These are phyloP conservation scores for Helichrysum umbraculigerum DNA, from an alignment of 129 eudicot species.

Conservation along the genomic window DNA sequence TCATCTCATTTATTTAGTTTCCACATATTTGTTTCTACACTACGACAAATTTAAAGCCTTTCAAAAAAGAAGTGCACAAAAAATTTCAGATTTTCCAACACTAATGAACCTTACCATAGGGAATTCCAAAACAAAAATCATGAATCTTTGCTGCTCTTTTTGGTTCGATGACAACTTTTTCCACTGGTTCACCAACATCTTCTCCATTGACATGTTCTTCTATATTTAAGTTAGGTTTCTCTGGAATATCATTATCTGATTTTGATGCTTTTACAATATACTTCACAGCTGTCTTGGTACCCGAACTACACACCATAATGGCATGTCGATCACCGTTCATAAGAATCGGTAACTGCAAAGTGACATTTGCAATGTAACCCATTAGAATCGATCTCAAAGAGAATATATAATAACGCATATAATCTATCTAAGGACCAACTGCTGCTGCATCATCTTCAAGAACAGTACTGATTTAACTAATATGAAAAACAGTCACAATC, in stretches of 20 bases:
- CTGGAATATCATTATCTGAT: constrained; percentile 39
- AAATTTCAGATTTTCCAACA: not conserved
- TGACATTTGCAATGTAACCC: not conserved
- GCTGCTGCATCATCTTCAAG: not conserved
- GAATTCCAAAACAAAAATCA: constrained; percentile 93
- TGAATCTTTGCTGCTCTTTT: constrained; percentile 78
- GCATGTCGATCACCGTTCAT: constrained; percentile 45
- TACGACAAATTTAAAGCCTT: no score
- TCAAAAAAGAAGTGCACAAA: no score
- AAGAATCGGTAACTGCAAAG: constrained; percentile 41
- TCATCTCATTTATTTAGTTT: not conserved
- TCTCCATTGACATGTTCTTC: constrained; percentile 40
- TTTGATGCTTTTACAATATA: constrained; percentile 39
- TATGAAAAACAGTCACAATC: not conserved
- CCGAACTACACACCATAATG: constrained; percentile 38
- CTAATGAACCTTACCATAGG: constrained; percentile 51
- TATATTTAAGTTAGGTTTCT: constrained; percentile 28
- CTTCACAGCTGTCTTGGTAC: constrained; percentile 38
- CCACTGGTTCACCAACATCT: constrained; percentile 33
- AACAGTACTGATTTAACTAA: not conserved
- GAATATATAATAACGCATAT: not conserved
- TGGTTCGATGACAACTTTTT: constrained; percentile 34
- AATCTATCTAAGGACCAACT: not conserved
- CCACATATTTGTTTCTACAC: not conserved
- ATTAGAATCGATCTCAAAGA: not conserved